Evolutionary conservation across 1,139 yeast species (phyloP), one percentile per base, ranked within the genome.

Genomic region (Geotrichum bryndzae): DNA sequence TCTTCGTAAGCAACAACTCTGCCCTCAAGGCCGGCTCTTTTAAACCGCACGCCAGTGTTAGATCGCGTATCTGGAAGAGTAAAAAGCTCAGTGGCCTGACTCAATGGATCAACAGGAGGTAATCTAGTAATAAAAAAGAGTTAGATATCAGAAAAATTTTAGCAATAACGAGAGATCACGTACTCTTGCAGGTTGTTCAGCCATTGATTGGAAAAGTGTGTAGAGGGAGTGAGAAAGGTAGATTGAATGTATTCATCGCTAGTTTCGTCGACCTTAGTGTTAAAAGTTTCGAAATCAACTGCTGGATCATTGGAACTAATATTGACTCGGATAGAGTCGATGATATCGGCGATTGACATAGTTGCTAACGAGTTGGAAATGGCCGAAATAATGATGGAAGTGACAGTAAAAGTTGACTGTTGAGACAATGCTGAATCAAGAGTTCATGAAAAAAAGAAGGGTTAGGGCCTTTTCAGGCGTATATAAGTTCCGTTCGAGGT

Each of bases 11-110:
- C 82, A 1, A 77, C 76, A 18, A 94, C 85, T 11, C 75, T 70
- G 10, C 98, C 98, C 4, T 81, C 80, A 5, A 95, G 80, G 0
- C 99, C 99, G 15, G 79, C 74, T 68, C 99, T 68, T 41, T 69
- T 67, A 66, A 77, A 77, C 53, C 69, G 66, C 11, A 73, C 71
- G 22, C 76, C 72, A 63, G 81, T 73, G 64, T 82, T 77, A 68
- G 76, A 77, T 67, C 71, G 74, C 69, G 71, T 77, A 62, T 68
- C 74, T 57, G 77, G 80, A 60, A 73, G 66, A 61, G 67, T 66
- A 65, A 68, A 77, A 3, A 79, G 69, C 54, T 74, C 74, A 5
- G 68, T 67, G 3, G 78, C 65, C 23, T 74, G 70, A n/a, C 66
- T 58, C 10, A 64, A 61, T 51, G 71, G 69, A 25, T 72, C 74